Evolutionary conservation across 2,329 filamentous ascomycete genomes (phyloP).

Genomic region (Aureobasidium mangrovei): DNA sequence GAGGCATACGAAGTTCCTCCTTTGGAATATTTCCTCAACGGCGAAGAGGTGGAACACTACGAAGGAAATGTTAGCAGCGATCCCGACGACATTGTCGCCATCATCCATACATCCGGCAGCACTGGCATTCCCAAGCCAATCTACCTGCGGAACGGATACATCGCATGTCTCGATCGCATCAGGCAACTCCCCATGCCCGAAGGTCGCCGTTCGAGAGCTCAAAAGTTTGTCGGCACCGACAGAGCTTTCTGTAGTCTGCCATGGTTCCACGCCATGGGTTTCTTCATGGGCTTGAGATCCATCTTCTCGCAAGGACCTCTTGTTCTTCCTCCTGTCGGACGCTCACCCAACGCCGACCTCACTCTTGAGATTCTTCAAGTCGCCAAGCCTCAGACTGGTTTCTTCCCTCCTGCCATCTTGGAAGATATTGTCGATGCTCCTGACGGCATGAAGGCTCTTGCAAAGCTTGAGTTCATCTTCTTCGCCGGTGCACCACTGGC

Average conservation of each 20-base stretch:
- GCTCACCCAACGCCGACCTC: slow-evolving; percentile 15
- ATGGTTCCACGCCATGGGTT: slow-evolving; percentile 18
- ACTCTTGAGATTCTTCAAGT: slow-evolving; percentile 18
- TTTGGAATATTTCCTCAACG: slow-evolving; percentile 13
- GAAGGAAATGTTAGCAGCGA: slow-evolving; percentile 28
- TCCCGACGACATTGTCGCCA: slow-evolving; percentile 29
- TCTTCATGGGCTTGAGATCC: slow-evolving; percentile 15
- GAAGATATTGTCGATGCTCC: slow-evolving; percentile 15
- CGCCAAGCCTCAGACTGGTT: slow-evolving; percentile 15
- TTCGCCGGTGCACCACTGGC: slow-evolving; percentile 15
- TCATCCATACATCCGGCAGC: slow-evolving; percentile 37
- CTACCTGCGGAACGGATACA: slow-evolving; percentile 26
- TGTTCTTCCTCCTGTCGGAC: slow-evolving; percentile 10
- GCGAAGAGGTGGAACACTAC: slow-evolving; percentile 19
- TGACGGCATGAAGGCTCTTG: slow-evolving; percentile 15
- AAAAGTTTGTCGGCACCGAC: slow-evolving; percentile 8
- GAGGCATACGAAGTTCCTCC: slow-evolving; percentile 13
- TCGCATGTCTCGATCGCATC: slow-evolving; percentile 32
- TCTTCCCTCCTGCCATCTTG: slow-evolving; percentile 16
- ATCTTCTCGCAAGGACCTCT: slow-evolving; percentile 14
- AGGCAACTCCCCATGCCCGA: slow-evolving; percentile 27
- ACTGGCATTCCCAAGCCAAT: slow-evolving; percentile 38
- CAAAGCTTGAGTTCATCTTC: slow-evolving; percentile 14
- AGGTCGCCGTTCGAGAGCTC: slow-evolving; percentile 22
- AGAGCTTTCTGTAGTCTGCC: slow-evolving; percentile 21